These are phyloP conservation scores for Penicillium palitans DNA, from an alignment of 2,329 filamentous ascomycete genomes.

Conservation along the genomic window DNA sequence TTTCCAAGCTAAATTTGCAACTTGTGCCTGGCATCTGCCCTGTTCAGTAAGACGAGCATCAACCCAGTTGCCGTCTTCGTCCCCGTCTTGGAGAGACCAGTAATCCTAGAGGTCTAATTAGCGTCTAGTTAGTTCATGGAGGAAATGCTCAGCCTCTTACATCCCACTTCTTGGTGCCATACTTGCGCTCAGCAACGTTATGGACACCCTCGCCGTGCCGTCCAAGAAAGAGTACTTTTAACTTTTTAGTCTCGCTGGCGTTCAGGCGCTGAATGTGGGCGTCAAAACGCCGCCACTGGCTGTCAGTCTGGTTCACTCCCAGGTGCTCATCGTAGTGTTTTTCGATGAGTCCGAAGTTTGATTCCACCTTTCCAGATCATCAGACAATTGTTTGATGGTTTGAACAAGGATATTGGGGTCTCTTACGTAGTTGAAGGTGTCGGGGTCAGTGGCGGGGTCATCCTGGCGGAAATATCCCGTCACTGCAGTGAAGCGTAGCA, in stretches of 20 bases:
- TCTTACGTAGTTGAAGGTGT: conserved; percentile 51
- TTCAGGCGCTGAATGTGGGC: conserved; percentile 52
- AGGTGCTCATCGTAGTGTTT: conserved; percentile 39
- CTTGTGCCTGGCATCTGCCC: conserved; percentile 54
- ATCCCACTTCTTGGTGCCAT: conserved; percentile 62
- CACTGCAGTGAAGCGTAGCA: conserved; percentile 44
- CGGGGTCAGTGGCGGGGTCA: conserved; percentile 49
- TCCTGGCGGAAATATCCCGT: conserved; percentile 54
- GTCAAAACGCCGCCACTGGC: conserved; percentile 58
- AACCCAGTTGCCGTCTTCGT: conserved; percentile 56
- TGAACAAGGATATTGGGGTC: not conserved
- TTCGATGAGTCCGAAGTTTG: conserved; percentile 53
- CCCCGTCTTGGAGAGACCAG: conserved; percentile 60
- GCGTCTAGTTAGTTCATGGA: not conserved
- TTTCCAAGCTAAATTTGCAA: conserved; percentile 50
- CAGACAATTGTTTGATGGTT: not conserved
- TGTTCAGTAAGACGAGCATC: conserved; percentile 58
- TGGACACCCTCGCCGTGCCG: conserved; percentile 63
- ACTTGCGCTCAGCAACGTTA: conserved; percentile 60
- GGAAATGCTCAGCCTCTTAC: conserved; percentile 36
- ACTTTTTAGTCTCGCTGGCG: conserved; percentile 41
- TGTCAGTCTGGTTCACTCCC: conserved; percentile 27
- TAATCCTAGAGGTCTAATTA: conserved; percentile 46
- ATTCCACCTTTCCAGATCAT: conserved; percentile 32
- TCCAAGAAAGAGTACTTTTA: conserved; percentile 60